Evolutionary conservation across 352 stramenopile species (phyloP).

Genomic region (Pythium monospermum): DNA sequence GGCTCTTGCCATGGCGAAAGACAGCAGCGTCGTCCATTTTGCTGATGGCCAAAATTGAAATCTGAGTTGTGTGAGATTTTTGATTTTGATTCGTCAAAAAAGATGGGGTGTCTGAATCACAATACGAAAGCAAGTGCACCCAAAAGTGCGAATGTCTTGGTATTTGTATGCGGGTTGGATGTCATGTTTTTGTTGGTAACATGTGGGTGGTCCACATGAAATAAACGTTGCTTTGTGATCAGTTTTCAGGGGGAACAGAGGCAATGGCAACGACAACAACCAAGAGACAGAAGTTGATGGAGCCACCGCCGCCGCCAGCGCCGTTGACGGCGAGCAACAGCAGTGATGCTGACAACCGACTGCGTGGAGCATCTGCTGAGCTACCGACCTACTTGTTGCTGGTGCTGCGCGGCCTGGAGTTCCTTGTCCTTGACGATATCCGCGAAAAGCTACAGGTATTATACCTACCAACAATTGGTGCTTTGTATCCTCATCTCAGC

Average conservation of each 20-base stretch:
- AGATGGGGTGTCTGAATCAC: slow-evolving; percentile 16
- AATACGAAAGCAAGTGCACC: too few species aligned
- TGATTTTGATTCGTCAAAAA: neutral
- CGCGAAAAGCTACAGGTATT: slow-evolving; percentile 56
- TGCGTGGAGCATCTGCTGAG: neutral
- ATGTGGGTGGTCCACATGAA: slow-evolving; percentile 14
- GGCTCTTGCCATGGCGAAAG: slow-evolving; percentile 29
- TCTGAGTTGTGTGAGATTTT: slow-evolving; percentile 10
- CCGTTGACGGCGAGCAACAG: slow-evolving; percentile 10
- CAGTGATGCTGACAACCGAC: too few species aligned
- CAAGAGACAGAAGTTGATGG: slow-evolving; percentile 12
- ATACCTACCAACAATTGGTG: too few species aligned
- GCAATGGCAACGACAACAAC: slow-evolving; percentile 3
- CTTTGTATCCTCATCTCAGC: too few species aligned
- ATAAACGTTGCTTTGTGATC: neutral
- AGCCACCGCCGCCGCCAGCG: neutral
- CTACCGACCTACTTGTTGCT: slow-evolving; percentile 64
- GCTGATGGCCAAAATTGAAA: neutral
- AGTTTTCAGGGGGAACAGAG: slow-evolving; percentile 9
- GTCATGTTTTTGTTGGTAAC: neutral
- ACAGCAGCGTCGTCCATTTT: slow-evolving; percentile 15
- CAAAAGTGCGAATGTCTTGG: neutral
- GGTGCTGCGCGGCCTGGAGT: slow-evolving; percentile 71
- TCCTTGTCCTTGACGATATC: slow-evolving; percentile 64
- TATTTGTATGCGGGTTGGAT: neutral